phyloP scores from a whole-genome alignment of 2,329 filamentous ascomycete genomes.

The Camillea tinctor region DNA sequence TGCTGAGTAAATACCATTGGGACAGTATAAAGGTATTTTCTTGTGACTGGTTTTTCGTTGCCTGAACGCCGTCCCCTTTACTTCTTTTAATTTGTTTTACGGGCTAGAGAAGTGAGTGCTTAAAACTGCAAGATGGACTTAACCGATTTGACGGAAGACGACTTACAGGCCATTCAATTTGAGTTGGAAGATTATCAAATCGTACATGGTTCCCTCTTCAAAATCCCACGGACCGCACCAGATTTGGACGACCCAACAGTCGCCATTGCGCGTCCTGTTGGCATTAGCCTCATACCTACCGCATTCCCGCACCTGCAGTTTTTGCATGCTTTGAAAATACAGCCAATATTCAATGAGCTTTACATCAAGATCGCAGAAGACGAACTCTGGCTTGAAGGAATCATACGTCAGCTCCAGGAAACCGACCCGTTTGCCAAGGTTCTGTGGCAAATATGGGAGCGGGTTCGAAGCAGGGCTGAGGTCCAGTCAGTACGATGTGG shows the following conservation, averaged over 20 bases:
- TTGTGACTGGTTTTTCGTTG: too few species aligned
- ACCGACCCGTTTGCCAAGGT: constrained; percentile 34
- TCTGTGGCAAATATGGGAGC: constrained; percentile 38
- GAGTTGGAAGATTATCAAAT: constrained; percentile 19
- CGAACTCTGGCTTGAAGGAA: constrained; percentile 35
- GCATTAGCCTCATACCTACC: constrained; percentile 13
- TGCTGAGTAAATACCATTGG: too few species aligned
- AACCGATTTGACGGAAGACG: constrained; percentile 3
- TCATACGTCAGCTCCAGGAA: constrained; percentile 32
- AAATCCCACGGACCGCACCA: constrained; percentile 7
- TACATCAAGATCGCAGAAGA: constrained; percentile 28
- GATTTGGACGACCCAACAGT: constrained; percentile 5
- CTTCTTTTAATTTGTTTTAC: too few species aligned
- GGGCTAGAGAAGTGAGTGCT: too few species aligned
- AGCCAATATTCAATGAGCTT: constrained; percentile 15
- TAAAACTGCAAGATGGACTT: constrained; percentile 2
- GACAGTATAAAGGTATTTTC: too few species aligned
- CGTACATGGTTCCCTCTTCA: constrained; percentile 13
- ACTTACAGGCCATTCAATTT: constrained; percentile 7
- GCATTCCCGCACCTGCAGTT: constrained; percentile 11
- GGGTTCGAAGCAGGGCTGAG: constrained; percentile 29
- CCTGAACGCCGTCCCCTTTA: too few species aligned
- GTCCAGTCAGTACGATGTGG: constrained; percentile 35
- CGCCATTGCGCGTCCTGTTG: constrained; percentile 11
- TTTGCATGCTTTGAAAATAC: constrained; percentile 7